phyloP scores from a whole-genome alignment of 2,329 filamentous ascomycete species.

The Pleomassaria siparia region DNA sequence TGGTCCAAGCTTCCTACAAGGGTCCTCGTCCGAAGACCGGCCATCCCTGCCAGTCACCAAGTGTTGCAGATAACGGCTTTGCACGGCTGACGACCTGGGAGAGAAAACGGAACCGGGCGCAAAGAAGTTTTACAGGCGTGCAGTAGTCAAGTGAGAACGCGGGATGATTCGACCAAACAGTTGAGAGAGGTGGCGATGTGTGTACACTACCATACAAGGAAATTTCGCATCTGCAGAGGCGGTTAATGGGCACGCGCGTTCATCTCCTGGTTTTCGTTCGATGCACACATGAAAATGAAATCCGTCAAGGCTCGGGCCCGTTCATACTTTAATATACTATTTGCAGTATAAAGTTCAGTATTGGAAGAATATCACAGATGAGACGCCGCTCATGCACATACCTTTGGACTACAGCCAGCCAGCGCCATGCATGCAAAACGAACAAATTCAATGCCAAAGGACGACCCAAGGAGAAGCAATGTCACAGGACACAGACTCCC shows the following conservation, averaged over 20 bases:
- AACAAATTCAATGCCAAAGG: background rate
- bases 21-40: conserved; percentile 14
- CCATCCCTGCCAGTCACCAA: conserved; percentile 8
- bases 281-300: no score
- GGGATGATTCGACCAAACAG: background rate
- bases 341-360: background rate
- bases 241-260: background rate
- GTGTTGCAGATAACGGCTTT: conserved; percentile 7
- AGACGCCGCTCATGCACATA: conserved; percentile 8
- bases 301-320: background rate
- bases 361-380: background rate
- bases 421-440: conserved; percentile 14
- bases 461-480: background rate
- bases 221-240: background rate
- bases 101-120: conserved; percentile 5
- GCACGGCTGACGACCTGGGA: conserved; percentile 6
- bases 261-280: background rate
- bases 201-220: background rate
- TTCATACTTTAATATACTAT: background rate
- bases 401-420: conserved; percentile 6
- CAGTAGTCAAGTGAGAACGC: background rate
- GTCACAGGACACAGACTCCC: background rate
- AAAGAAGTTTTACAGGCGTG: background rate
- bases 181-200: background rate
- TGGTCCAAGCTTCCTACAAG: conserved; percentile 21